A percentile compares a stretch with the other conserved stretches of the same genome.
phyloP scores from a whole-genome alignment of 352 stramenopile genomes.

The Globisporangium viniferum region DNA sequence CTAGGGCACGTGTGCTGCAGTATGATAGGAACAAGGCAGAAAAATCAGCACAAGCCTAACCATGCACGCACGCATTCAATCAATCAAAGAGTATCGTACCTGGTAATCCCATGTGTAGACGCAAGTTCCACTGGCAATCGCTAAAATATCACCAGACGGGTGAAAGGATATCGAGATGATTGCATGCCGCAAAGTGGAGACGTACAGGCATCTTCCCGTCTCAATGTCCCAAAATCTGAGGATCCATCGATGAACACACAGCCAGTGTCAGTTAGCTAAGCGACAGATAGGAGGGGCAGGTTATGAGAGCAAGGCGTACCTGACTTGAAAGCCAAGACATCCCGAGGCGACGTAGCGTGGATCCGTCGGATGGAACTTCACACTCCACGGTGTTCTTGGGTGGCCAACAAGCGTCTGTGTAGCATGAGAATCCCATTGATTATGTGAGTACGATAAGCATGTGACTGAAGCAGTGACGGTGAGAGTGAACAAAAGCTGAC shows the following conservation, averaged over 20 bases:
- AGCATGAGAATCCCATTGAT: neutral
- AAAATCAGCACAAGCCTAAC: neutral
- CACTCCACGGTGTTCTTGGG: slow-evolving; percentile 93
- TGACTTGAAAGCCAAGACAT: slow-evolving; percentile 95
- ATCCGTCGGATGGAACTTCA: slow-evolving; percentile 97
- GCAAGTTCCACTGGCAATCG: slow-evolving; percentile 92
- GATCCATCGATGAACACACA: neutral
- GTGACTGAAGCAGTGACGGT: neutral
- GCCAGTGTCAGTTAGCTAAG: neutral
- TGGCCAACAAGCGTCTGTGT: slow-evolving; percentile 82
- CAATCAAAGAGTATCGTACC: slow-evolving; percentile 45
- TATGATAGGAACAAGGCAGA: neutral
- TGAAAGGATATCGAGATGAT: slow-evolving; percentile 98
- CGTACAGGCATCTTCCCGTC: slow-evolving; percentile 90
- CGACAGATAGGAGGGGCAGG: neutral
- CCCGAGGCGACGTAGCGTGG: slow-evolving; percentile 94
- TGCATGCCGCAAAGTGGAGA: slow-evolving; percentile 90
- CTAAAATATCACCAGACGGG: slow-evolving; percentile 91
- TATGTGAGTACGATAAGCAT: neutral
- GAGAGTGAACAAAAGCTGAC: slow-evolving; percentile 27
- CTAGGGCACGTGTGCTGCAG: slow-evolving; percentile 70
- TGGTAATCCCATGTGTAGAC: slow-evolving; percentile 96
- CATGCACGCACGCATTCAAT: too few relatives aligned
- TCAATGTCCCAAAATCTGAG: slow-evolving; percentile 86
- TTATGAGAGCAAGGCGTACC: slow-evolving; percentile 24